These are phyloP conservation scores for Tephrocybe sp. DNA, from an alignment of 768 basidiomycete species.

Conservation along the genomic window DNA sequence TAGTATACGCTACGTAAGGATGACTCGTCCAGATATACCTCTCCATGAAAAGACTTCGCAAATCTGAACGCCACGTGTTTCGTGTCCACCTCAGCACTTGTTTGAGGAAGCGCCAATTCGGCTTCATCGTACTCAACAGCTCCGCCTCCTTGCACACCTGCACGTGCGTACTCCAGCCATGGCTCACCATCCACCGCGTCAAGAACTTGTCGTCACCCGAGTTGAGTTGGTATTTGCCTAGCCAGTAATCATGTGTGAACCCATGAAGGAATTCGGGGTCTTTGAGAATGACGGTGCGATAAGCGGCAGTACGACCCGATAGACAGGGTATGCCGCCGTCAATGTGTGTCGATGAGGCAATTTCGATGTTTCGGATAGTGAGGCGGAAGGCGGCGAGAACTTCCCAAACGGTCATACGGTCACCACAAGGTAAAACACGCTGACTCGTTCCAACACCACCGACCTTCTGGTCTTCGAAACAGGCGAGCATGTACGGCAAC, in stretches of 20 bases:
- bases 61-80: conserved; percentile 91
- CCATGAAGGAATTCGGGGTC: conserved; percentile 91
- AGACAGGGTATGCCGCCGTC: conserved; percentile 92
- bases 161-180: conserved; percentile 94
- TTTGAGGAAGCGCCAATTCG: conserved; percentile 93
- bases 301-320: conserved; percentile 90
- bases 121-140: conserved; percentile 91
- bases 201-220: conserved; percentile 94
- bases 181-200: conserved; percentile 95
- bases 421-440: conserved; percentile 78
- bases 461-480: conserved; percentile 92
- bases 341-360: conserved; percentile 84
- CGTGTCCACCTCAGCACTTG: conserved; percentile 92
- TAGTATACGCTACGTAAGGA: conserved; percentile 91
- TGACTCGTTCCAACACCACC: conserved; percentile 92
- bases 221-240: conserved; percentile 92
- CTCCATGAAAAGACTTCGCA: conserved; percentile 87
- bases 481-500: conserved; percentile 84
- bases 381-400: conserved; percentile 91
- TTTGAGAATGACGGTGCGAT: conserved; percentile 91
- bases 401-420: conserved; percentile 90
- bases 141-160: conserved; percentile 85
- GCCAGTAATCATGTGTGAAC: conserved; percentile 93
- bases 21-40: conserved; percentile 84
- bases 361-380: conserved; percentile 93